Evolutionary conservation across 257 asterid genomes (phyloP).

Genomic region (Jaltomata sinuosa): DNA sequence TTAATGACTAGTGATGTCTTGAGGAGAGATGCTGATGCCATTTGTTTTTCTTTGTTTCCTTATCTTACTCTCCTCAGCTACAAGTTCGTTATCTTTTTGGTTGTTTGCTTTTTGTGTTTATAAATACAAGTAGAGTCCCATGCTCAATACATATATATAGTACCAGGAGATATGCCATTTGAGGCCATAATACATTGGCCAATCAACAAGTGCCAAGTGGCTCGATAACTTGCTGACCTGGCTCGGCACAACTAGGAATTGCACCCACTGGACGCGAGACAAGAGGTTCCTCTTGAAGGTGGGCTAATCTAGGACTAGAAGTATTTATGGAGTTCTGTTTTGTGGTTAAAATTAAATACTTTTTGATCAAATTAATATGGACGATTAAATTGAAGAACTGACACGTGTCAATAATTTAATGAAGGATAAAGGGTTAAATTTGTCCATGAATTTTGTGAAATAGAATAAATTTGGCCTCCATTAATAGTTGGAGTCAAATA

Average conservation of each 20-base stretch:
- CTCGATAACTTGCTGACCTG: conserved; percentile 25
- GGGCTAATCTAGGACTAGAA: too few species aligned
- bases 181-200: conserved; percentile 29
- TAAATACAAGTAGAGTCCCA: neutral
- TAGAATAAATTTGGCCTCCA: too few species aligned
- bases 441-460: too few species aligned
- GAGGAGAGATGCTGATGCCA: conserved; percentile 70
- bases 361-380: neutral
- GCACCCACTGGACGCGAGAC: too few species aligned
- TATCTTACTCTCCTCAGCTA: conserved; percentile 9
- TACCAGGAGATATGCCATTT: conserved; percentile 22
- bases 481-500: too few species aligned
- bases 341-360: neutral
- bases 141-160: conserved; percentile 11
- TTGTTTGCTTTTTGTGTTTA: neutral
- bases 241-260: too few species aligned
- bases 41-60: neutral
- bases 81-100: neutral
- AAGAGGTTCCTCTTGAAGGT: too few species aligned
- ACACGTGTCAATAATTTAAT: neutral
- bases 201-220: conserved; percentile 23
- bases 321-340: too few species aligned
- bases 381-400: neutral
- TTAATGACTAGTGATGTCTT: conserved; percentile 56
- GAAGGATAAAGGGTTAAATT: too few species aligned